Percentiles rank a stretch among this genome's conserved stretches.
These are phyloP conservation scores for Aureobasidium subglaciale DNA, from an alignment of 2,329 filamentous ascomycete species.

Conservation along the genomic window DNA sequence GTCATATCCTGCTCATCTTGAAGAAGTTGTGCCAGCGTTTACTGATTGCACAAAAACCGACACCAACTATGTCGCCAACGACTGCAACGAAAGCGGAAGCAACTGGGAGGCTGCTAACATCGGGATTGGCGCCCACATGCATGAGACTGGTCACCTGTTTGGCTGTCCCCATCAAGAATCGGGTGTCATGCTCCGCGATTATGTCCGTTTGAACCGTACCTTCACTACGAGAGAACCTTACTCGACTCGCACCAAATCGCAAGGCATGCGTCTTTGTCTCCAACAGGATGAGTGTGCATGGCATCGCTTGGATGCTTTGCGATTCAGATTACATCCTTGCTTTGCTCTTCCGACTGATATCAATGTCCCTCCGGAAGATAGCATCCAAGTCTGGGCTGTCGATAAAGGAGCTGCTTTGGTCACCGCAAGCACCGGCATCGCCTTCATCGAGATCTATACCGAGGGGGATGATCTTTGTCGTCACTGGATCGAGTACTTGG, in stretches of 20 bases:
- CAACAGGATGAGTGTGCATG: slow-evolving; percentile 80
- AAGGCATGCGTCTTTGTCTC: slow-evolving; percentile 64
- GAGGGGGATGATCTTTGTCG: slow-evolving; percentile 77
- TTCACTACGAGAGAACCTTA: slow-evolving; percentile 78
- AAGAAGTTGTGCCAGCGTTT: slow-evolving; percentile 85
- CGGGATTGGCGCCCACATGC: slow-evolving; percentile 85
- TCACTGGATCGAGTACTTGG: slow-evolving; percentile 72
- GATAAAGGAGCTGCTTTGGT: slow-evolving; percentile 70
- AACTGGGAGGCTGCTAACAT: slow-evolving; percentile 95
- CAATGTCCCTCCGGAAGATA: slow-evolving; percentile 55
- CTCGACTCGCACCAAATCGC: slow-evolving; percentile 77
- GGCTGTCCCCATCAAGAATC: slow-evolving; percentile 84
- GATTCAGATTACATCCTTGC: slow-evolving; percentile 83
- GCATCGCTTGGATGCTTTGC: slow-evolving; percentile 82
- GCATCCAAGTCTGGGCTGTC: slow-evolving; percentile 78
- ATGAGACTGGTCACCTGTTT: slow-evolving; percentile 84
- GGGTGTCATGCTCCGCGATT: slow-evolving; percentile 89
- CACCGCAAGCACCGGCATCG: slow-evolving; percentile 72
- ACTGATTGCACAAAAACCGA: slow-evolving; percentile 87
- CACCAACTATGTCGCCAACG: slow-evolving; percentile 70
- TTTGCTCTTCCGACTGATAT: slow-evolving; percentile 77
- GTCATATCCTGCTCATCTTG: slow-evolving; percentile 80
- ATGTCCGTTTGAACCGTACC: slow-evolving; percentile 73
- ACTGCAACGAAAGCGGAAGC: slow-evolving; percentile 78
- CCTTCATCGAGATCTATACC: slow-evolving; percentile 74